These are phyloP conservation scores for Eucalyptus marginata DNA, from an alignment of 345 rosid genomes.

Conservation along the genomic window DNA sequence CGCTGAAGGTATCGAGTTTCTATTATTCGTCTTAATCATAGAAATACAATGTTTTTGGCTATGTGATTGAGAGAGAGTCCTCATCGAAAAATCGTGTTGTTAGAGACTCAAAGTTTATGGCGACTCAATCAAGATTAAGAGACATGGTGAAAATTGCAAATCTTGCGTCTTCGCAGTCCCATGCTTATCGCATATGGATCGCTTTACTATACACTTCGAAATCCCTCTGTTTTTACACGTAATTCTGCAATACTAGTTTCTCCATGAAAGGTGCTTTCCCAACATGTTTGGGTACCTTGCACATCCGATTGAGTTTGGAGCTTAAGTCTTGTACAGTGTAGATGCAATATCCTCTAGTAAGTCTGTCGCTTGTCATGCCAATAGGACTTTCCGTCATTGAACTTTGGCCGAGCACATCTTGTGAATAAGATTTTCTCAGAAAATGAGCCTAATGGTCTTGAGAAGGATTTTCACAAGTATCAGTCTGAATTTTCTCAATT, in stretches of 20 bases:
- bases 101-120: not conserved
- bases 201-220: not conserved
- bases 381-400: not conserved
- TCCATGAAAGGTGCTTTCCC: not conserved
- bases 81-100: fast-evolving
- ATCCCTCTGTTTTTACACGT: not conserved
- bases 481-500: not conserved
- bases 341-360: not conserved
- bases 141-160: not conserved
- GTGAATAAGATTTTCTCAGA: not conserved
- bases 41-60: not conserved
- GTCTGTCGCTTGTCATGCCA: not conserved
- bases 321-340: not conserved
- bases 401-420: not conserved
- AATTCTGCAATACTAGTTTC: not conserved
- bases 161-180: not conserved
- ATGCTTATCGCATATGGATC: not conserved
- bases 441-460: not conserved
- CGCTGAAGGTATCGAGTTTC: fast-evolving
- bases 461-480: not conserved
- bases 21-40: not conserved
- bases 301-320: not conserved
- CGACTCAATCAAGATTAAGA: not conserved
- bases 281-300: not conserved
- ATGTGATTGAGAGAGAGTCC: not conserved